Conservation (phyloP, 2,329 filamentous ascomycete genomes). For the Aspergillus tamarii region DNA sequence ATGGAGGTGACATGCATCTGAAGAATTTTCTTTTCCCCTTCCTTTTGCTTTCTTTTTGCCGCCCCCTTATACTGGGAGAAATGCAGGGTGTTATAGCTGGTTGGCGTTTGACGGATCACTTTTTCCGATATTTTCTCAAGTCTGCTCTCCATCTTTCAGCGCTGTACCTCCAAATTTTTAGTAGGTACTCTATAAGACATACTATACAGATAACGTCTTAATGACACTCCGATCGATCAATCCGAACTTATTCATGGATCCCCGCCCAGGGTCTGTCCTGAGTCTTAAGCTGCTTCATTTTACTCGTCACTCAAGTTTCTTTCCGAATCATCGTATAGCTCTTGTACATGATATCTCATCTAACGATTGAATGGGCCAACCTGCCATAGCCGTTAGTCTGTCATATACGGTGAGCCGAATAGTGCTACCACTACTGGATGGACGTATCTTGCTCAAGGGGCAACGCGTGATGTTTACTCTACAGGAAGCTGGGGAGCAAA, state of each 20-base stretch:
- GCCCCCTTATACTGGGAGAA: constrained; percentile 5
- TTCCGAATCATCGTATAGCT: constrained; percentile 50
- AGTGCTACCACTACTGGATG: constrained; percentile 57
- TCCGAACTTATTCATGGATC: not conserved
- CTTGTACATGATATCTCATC: constrained; percentile 60
- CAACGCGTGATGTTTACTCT: constrained; percentile 55
- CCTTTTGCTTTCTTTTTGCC: constrained; percentile 4
- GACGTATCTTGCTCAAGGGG: constrained; percentile 51
- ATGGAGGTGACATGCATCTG: not conserved
- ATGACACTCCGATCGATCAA: constrained; percentile 50
- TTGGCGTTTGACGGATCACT: not conserved
- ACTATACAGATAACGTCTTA: constrained; percentile 11
- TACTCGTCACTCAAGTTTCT: constrained; percentile 44
- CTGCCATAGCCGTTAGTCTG: constrained; percentile 55
- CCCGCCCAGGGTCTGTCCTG: constrained; percentile 54
- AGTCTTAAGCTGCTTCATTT: constrained; percentile 45
- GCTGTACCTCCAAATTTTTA: constrained; percentile 16
- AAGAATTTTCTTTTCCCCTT: not conserved
- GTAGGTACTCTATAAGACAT: constrained; percentile 14
- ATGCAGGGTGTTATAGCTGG: not conserved
- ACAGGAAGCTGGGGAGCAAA: constrained; percentile 60
- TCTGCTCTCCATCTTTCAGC: constrained; percentile 10
- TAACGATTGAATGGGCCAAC: constrained; percentile 62
- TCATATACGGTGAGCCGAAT: constrained; percentile 58
- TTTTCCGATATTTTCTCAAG: not conserved